phyloP scores from a whole-genome alignment of 2,329 filamentous ascomycete genomes.

The Pyricularia pennisetigena region DNA sequence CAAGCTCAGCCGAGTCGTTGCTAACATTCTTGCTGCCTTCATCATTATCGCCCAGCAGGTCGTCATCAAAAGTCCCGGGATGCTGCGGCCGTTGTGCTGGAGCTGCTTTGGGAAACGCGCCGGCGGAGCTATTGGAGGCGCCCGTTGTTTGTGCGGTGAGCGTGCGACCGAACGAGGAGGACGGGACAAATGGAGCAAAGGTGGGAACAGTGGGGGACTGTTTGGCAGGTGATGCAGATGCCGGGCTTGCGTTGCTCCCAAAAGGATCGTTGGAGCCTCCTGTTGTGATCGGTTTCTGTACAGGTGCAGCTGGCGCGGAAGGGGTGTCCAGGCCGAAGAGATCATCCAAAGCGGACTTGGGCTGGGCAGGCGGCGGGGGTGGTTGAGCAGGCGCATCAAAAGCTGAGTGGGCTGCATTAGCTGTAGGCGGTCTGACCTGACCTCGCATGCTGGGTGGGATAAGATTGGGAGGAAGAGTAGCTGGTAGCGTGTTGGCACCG shows the following conservation, averaged over 20 bases:
- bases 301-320: constrained; percentile 35
- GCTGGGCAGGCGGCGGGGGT: constrained; percentile 20
- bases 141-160: constrained; percentile 71
- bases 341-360: constrained; percentile 74
- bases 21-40: constrained; percentile 84
- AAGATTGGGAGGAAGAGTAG: constrained; percentile 68
- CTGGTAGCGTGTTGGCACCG: constrained; percentile 52
- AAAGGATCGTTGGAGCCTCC: constrained; percentile 69
- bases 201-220: constrained; percentile 36
- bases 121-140: constrained; percentile 35
- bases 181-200: constrained; percentile 88
- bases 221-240: constrained; percentile 44
- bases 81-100: constrained; percentile 13
- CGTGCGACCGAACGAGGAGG: constrained; percentile 82
- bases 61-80: constrained; percentile 43
- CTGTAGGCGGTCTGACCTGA: constrained; percentile 40
- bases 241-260: constrained; percentile 34
- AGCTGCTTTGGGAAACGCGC: constrained; percentile 25
- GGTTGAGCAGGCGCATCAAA: constrained; percentile 37
- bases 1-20: constrained; percentile 79
- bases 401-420: constrained; percentile 28
- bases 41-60: constrained; percentile 81
- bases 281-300: constrained; percentile 57
- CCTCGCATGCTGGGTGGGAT: constrained; percentile 78
- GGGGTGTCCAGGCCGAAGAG: constrained; percentile 82